phyloP scores from a whole-genome alignment of 1,284 basidiomycete species.

The Chondrostereum purpureum region DNA sequence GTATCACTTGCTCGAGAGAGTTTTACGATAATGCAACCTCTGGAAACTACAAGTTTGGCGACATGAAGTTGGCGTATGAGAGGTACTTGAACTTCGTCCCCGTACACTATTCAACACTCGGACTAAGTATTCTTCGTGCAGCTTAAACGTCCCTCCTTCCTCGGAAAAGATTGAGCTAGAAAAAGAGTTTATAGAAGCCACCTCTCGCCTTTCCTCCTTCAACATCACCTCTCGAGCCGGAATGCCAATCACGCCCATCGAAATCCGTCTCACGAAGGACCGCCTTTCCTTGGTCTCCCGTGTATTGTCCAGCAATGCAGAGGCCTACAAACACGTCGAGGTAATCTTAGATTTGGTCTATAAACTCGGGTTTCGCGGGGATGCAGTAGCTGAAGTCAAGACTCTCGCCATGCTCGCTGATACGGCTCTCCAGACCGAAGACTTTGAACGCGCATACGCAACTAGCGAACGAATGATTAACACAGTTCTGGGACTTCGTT shows the following conservation, averaged over 20 bases:
- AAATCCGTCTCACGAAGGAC: slow-evolving; percentile 85
- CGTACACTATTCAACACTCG: too few species aligned
- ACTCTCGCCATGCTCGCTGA: slow-evolving; percentile 84
- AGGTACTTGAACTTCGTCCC: slow-evolving; percentile 57
- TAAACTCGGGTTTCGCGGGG: slow-evolving; percentile 77
- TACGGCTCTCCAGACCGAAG: slow-evolving; percentile 73
- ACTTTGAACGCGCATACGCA: slow-evolving; percentile 69
- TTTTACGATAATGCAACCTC: slow-evolving; percentile 90
- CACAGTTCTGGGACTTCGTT: slow-evolving; percentile 44
- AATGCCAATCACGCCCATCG: slow-evolving; percentile 78
- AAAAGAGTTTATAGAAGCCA: slow-evolving; percentile 92
- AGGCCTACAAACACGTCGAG: slow-evolving; percentile 84
- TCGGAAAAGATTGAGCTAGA: slow-evolving; percentile 64
- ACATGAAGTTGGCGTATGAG: slow-evolving; percentile 93
- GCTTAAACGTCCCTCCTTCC: slow-evolving; percentile 65
- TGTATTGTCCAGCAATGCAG: slow-evolving; percentile 73
- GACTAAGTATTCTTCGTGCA: slow-evolving; percentile 25
- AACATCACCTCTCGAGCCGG: slow-evolving; percentile 71
- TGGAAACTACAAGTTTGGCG: slow-evolving; percentile 85
- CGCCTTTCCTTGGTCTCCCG: slow-evolving; percentile 76
- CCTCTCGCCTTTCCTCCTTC: slow-evolving; percentile 79
- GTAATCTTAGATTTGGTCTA: slow-evolving; percentile 83
- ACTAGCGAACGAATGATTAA: slow-evolving; percentile 69
- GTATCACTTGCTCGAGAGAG: slow-evolving; percentile 75
- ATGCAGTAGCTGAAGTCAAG: slow-evolving; percentile 70